phyloP scores from a whole-genome alignment of 352 stramenopile genomes.

The Phytopythium ostracodes region DNA sequence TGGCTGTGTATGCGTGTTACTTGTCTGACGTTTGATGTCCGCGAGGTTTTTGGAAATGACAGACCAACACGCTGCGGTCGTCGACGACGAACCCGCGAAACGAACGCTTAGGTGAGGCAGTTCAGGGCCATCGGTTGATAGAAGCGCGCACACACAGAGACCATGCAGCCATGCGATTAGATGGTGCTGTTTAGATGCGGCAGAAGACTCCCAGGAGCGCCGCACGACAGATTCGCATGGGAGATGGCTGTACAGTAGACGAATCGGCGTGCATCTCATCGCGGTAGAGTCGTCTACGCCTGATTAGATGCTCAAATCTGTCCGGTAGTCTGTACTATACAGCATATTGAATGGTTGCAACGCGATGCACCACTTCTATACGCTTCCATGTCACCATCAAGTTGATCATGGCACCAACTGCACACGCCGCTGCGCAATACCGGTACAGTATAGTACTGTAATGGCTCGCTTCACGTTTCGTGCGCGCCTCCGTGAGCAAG shows the following conservation, averaged over 20 bases:
- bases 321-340: neutral
- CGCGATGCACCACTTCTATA: neutral
- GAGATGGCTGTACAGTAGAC: neutral
- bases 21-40: neutral
- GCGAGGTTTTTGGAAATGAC: neutral
- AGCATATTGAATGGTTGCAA: neutral
- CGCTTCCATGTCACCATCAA: neutral
- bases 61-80: neutral
- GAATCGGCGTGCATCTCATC: neutral
- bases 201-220: too few relatives aligned
- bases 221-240: neutral
- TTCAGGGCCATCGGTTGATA: neutral
- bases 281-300: neutral
- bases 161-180: neutral
- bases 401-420: neutral
- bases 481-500: too few relatives aligned
- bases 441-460: too few relatives aligned
- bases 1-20: neutral
- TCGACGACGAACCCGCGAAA: neutral
- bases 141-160: neutral
- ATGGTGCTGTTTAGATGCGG: constrained; percentile 1
- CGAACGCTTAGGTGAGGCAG: neutral
- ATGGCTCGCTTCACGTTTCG: too few relatives aligned
- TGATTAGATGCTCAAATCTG: constrained; percentile 5
- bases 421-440: too few relatives aligned